Percentiles rank a stretch among this genome's conserved stretches.
Conservation (phyloP, 805 yeast species). For the Priceomyces medius region DNA sequence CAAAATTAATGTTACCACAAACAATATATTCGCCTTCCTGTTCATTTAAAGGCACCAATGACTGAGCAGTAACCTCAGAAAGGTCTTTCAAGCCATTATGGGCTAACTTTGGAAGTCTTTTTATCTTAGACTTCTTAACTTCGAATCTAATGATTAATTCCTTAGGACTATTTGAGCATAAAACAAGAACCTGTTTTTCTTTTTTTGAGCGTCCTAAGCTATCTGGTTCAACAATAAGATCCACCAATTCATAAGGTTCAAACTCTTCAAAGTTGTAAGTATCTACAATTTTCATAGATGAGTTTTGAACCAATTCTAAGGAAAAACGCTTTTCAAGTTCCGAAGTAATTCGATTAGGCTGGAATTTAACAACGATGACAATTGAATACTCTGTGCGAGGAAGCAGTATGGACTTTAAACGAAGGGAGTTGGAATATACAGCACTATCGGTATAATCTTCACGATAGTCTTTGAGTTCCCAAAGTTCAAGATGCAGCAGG, state of each 20-base stretch:
- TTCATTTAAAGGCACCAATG: constrained; percentile 13
- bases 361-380: constrained; percentile 16
- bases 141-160: constrained; percentile 12
- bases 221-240: constrained; percentile 12
- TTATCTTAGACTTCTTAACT: constrained; percentile 10
- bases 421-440: constrained; percentile 16
- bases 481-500: not conserved
- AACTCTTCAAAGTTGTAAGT: constrained; percentile 10
- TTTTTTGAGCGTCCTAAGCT: not conserved
- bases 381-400: constrained; percentile 12
- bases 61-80: constrained; percentile 11
- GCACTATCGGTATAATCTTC: constrained; percentile 5
- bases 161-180: constrained; percentile 13
- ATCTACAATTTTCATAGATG: constrained; percentile 12
- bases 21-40: constrained; percentile 13
- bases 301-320: constrained; percentile 16
- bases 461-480: not conserved
- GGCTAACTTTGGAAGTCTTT: constrained; percentile 8
- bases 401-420: constrained; percentile 15
- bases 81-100: constrained; percentile 12
- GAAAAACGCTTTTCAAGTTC: constrained; percentile 14
- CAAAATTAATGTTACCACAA: constrained; percentile 17
- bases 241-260: constrained; percentile 16
- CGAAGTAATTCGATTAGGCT: constrained; percentile 11
- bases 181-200: constrained; percentile 11